Base-by-base conservation (phyloP, 192 early-diverging fungal genomes). In the Gryganskiella cystojenkinii region DNA sequence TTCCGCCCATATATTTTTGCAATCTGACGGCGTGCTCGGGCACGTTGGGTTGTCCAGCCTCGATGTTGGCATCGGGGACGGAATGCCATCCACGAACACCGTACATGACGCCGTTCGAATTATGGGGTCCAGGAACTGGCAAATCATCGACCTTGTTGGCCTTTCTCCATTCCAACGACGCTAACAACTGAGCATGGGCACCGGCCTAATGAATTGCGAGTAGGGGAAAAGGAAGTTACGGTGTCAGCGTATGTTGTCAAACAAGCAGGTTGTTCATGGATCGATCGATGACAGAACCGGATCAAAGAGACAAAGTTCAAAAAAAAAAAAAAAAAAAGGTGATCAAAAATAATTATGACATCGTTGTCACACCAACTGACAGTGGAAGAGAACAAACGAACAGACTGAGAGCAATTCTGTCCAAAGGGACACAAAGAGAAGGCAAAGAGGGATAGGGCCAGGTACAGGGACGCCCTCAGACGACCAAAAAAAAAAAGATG, bases 1-100 rank as follows among this genome's bases (percentile, higher is more conserved):
- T 87, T 56, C 92, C 92, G 14, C 92, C 92, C 81, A 93, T 88
- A 56, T 87, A 87, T 37, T 70, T 81, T 65, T 86, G 83, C 30
- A 92, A 83, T 45, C 87, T 83, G 27, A 90, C 75, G 31, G 90
- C 87, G 45, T 82, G 81, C n/a, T 92, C 90, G n/a, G 88, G 85
- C 8, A 91, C 81, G 25, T 76, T 76, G 46, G 83, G 85, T 4
- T 81, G 71, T 42, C 72, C 74, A 1, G 89, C 70, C 34, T 83
- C 86, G 22, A 92, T 80, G 66, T 93, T 93, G 20, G 83, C 80
- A 55, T 93, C 92, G 44, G 87, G 84, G 0, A 93, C 79, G 20
- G 84, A 83, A 35, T 64, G 44, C 74, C 86, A 91, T 22, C 92
- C 92, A 55, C 92, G 88, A 25, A 91, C 81, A 55, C 87, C 82